Evolutionary conservation across 805 yeast species (phyloP), one percentile per base, ranked within the genome.

Genomic region (Candida ovalis): DNA sequence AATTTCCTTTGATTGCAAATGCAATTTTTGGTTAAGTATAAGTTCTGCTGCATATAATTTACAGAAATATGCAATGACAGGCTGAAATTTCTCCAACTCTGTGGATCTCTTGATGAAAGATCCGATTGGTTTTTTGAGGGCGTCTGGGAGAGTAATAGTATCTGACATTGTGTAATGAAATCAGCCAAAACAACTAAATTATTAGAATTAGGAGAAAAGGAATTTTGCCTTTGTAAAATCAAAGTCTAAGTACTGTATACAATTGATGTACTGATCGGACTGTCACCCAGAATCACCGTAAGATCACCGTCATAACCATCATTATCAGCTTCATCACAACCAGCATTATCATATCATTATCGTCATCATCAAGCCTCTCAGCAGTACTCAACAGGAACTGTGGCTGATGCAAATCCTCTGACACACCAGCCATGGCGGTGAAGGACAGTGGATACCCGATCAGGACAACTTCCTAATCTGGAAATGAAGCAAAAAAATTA

Each of bases 41-140:
- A 79, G 72, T 63, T 91, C 92, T 2, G 87, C 83, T 0, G 90
- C 87, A 60, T 85, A 84, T 43, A 85, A 62, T 63, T 73, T 75
- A 66, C 94, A 86, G 64, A 78, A 86, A 65, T 88, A 88, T 4
- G 92, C 72, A 25, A 88, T 76, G 10, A 84, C 68, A 0, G 95
- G 90, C 52, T 87, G 84, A 9, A 73, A 75, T 0, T 57, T 50
- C 18, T 67, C 72, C 37, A 88, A 58, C 55, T 89, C 96, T 9
- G 62, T 64, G 19, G 88, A 72, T 7, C 91, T 73, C 6, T 71
- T 65, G 17, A 82, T 64, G 53, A 63, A 81, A 0, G 82, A 76
- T 0, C 73, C 66, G 33, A 80, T 68, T 2, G 61, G 51, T 53
- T 72, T 72, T 41, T 57, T 42, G 3, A 72, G 59, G 5, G 53